A percentile compares a stretch with the other conserved stretches of the same genome.
Conservation (phyloP, 2,329 filamentous ascomycete species). For the Colletotrichum lini region DNA sequence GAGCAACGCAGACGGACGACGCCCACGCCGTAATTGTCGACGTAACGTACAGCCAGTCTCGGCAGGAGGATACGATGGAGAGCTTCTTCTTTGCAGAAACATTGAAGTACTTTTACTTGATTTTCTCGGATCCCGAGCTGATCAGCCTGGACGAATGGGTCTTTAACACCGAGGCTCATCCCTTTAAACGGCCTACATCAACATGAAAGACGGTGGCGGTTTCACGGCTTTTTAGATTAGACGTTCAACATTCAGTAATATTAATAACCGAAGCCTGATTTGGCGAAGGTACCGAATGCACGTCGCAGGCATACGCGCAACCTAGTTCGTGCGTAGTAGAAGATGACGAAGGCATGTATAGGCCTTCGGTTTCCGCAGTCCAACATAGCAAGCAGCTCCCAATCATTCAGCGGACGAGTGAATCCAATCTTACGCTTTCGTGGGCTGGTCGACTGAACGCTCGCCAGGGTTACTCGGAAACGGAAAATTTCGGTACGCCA, state of each 20-base stretch:
- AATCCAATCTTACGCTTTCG: not conserved
- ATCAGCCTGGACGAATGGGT: constrained; percentile 79
- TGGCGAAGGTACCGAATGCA: not conserved
- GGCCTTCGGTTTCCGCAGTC: constrained; percentile 4
- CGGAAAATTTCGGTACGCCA: not conserved
- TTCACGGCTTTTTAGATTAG: not conserved
- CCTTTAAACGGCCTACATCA: constrained; percentile 48
- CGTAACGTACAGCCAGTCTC: constrained; percentile 62
- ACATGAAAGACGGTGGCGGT: not conserved
- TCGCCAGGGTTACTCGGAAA: not conserved
- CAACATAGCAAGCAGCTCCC: not conserved
- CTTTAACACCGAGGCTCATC: constrained; percentile 69
- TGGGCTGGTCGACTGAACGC: not conserved
- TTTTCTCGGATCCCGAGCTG: constrained; percentile 75
- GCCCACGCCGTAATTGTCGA: constrained; percentile 65
- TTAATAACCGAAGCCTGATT: constrained; percentile 2
- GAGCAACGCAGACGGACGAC: constrained; percentile 60
- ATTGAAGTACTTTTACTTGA: constrained; percentile 81
- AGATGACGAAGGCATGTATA: constrained; percentile 1
- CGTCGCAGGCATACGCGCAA: not conserved
- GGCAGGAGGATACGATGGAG: constrained; percentile 61
- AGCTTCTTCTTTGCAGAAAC: constrained; percentile 83
- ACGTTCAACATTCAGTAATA: not conserved
- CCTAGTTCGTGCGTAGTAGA: not conserved
- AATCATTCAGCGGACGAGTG: not conserved